A percentile compares a stretch with the other conserved stretches of the same genome.
These are phyloP conservation scores for Phytophthora crassamura DNA, from an alignment of 352 stramenopile genomes.

Conservation along the genomic window DNA sequence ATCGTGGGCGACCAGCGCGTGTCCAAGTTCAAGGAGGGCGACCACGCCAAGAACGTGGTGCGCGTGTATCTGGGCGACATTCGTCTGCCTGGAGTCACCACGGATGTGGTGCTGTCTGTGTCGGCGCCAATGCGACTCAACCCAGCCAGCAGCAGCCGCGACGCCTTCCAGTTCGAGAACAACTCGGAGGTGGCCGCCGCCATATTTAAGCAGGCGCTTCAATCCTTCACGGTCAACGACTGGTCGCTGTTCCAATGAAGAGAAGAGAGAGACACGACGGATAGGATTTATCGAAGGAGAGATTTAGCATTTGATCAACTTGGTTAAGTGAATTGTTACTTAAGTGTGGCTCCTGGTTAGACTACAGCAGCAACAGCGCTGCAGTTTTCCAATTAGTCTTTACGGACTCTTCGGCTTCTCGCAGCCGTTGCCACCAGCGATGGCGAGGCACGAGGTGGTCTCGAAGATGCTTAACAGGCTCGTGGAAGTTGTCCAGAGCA, in stretches of 20 bases:
- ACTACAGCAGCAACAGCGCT: background rate
- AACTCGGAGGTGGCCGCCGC: constrained; percentile 68
- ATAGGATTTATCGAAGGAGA: constrained; percentile 11
- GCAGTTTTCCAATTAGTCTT: constrained; percentile 25
- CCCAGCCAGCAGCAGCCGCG: constrained; percentile 69
- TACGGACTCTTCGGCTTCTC: constrained; percentile 20
- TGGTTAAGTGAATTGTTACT: no score
- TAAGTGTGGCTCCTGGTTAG: no score
- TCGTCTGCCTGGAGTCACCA: constrained; percentile 73
- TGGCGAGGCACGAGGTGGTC: constrained; percentile 52
- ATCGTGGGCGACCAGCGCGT: constrained; percentile 82
- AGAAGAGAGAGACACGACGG: background rate
- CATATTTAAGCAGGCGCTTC: constrained; percentile 80
- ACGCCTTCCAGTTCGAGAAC: constrained; percentile 69
- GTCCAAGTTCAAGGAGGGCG: constrained; percentile 87
- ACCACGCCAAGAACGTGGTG: constrained; percentile 85
- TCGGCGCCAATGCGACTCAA: constrained; percentile 82
- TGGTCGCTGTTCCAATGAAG: constrained; percentile 67
- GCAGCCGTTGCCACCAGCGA: constrained; percentile 53
- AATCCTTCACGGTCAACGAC: constrained; percentile 72
- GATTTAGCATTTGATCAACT: no score
- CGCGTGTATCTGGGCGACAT: constrained; percentile 83
- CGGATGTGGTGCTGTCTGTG: constrained; percentile 84
- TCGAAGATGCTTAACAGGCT: constrained; percentile 71
- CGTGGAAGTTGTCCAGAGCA: constrained; percentile 51